Conservation (phyloP, 2,329 filamentous ascomycete genomes). For the Pseudogymnoascus sp. region DNA sequence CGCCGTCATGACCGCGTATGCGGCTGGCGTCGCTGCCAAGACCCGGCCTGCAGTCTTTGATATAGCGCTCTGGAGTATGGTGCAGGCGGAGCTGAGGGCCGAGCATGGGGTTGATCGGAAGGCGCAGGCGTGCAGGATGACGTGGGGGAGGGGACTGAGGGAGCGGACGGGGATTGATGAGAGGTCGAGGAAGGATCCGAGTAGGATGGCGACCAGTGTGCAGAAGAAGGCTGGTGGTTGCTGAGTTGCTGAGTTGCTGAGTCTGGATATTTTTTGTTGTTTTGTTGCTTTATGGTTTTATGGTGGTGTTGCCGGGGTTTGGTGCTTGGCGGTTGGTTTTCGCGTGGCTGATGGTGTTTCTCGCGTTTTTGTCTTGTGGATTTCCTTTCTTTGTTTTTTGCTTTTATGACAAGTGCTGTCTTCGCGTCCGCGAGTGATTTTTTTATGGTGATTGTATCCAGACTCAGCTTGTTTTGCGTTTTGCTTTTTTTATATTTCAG, state of each 20-base stretch:
- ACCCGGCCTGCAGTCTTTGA: neutral
- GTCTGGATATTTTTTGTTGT: slow-evolving; percentile 1
- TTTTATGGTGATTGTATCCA: neutral
- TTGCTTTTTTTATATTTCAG: neutral
- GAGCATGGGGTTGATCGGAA: neutral
- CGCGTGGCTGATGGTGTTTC: neutral
- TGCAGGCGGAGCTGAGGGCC: neutral
- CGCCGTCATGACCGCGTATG: neutral
- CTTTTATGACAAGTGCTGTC: slow-evolving; percentile 7
- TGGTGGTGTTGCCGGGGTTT: neutral
- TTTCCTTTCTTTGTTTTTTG: neutral
- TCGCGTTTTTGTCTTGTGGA: neutral
- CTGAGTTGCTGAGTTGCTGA: neutral
- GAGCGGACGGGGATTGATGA: neutral
- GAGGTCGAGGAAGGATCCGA: neutral
- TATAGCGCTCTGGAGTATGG: neutral
- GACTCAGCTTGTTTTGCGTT: neutral
- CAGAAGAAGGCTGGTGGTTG: neutral
- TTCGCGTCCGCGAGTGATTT: neutral
- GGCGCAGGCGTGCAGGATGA: neutral
- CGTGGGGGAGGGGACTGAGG: neutral
- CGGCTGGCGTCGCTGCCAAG: neutral
- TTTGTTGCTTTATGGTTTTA: neutral
- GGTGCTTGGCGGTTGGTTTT: neutral
- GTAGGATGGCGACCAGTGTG: neutral